Evolutionary conservation across 2,329 filamentous ascomycete species (phyloP).

Genomic region (Aspergillus japonicus): DNA sequence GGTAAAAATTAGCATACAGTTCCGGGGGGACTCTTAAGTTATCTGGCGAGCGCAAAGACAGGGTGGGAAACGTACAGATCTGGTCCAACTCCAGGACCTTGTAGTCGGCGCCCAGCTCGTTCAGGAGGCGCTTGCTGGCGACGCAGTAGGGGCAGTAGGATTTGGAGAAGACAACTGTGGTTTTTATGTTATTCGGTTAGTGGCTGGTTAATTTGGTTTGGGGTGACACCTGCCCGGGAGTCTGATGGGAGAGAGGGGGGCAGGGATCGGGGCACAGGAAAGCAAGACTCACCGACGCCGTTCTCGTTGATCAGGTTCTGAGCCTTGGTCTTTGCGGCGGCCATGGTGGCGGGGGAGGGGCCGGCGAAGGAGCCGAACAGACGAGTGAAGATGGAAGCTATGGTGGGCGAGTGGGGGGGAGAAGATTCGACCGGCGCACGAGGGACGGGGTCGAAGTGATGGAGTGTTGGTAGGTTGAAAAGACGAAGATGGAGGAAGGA

Average conservation of each 20-base stretch:
- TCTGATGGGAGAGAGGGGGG: no score
- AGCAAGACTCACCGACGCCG: slow-evolving; percentile 65
- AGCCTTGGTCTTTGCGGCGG: slow-evolving; percentile 78
- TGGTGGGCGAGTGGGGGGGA: slow-evolving; percentile 39
- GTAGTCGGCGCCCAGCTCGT: slow-evolving; percentile 68
- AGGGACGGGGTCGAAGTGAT: background rate
- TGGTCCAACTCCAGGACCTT: slow-evolving; percentile 80
- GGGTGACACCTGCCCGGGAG: no score
- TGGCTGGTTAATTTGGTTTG: no score
- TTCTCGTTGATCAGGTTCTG: slow-evolving; percentile 87
- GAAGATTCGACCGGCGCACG: background rate
- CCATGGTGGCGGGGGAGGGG: slow-evolving; percentile 66
- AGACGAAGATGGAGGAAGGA: background rate
- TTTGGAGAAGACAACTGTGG: slow-evolving; percentile 85
- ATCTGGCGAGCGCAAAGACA: no score
- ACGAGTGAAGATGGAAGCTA: slow-evolving; percentile 68
- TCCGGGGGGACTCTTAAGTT: no score
- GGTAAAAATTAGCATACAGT: no score
- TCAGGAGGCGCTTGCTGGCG: slow-evolving; percentile 72
- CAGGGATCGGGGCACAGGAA: background rate
- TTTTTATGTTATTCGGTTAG: background rate
- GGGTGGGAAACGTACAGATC: slow-evolving; percentile 60
- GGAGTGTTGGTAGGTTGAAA: background rate
- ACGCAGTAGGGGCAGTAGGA: slow-evolving; percentile 93
- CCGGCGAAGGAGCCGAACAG: slow-evolving; percentile 64